phyloP scores from a whole-genome alignment of 768 basidiomycete species.

The Suillus placidus region DNA sequence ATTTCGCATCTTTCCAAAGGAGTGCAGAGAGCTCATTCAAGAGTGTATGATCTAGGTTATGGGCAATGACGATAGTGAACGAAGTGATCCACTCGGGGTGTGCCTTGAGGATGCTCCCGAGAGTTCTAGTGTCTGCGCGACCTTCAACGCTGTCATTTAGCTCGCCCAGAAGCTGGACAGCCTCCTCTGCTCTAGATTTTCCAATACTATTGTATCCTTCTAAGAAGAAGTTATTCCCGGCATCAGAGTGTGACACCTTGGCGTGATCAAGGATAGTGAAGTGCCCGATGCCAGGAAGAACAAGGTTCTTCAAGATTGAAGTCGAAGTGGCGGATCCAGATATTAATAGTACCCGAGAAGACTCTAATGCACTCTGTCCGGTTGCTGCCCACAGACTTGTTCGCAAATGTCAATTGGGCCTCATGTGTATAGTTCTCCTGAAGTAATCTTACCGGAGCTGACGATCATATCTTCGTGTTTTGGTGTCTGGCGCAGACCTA shows the following conservation, averaged over 20 bases:
- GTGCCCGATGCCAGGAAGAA: constrained; percentile 93
- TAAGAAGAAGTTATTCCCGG: constrained; percentile 97
- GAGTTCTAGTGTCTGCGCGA: constrained; percentile 54
- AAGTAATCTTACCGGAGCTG: constrained; percentile 73
- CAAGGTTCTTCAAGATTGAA: constrained; percentile 92
- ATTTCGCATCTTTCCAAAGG: constrained; percentile 65
- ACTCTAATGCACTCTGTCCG: constrained; percentile 88
- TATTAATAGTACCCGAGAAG: constrained; percentile 78
- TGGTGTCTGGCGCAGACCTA: constrained; percentile 76
- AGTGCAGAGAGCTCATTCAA: constrained; percentile 63
- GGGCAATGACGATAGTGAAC: constrained; percentile 82
- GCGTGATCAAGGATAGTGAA: constrained; percentile 86
- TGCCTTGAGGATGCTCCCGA: constrained; percentile 58
- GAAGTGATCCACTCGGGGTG: constrained; percentile 57
- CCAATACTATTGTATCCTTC: constrained; percentile 76
- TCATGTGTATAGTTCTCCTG: constrained; percentile 6
- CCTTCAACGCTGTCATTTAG: constrained; percentile 89
- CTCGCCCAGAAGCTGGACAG: constrained; percentile 74
- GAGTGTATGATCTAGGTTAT: constrained; percentile 66
- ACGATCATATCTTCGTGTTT: constrained; percentile 91
- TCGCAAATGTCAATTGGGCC: not conserved
- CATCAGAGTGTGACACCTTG: constrained; percentile 68
- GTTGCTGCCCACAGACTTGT: constrained; percentile 88
- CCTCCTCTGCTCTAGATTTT: constrained; percentile 76
- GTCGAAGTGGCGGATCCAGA: constrained; percentile 83